Evolutionary conservation across 1,139 yeast species (phyloP), one percentile per base, ranked within the genome.

Genomic region (Protomyces macrosporus): DNA sequence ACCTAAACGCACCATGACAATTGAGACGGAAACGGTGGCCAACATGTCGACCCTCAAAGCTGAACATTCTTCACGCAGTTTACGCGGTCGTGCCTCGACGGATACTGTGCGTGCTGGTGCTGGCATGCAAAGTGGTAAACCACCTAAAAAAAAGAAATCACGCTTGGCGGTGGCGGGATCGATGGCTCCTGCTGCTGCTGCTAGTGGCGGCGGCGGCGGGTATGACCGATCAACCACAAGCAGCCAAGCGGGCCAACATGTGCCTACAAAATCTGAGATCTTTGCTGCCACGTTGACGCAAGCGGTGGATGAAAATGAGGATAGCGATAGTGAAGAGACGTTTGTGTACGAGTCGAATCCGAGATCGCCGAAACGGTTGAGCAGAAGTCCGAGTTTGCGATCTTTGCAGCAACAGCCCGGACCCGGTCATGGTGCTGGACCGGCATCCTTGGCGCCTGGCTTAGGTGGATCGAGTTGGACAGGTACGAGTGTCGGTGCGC

Each of bases 221-320:
- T 14, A 39, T 39, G 53, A 34, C 14, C 53, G 37, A 12, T n/a
- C 14, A 4, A 50, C 10, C 35, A 7, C 53, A 30, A 34, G 37
- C 35, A 32, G 37, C 6, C 45, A 33, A 45, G 60, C 52, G 14
- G 48, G 12, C 3, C 60, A 57, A 23, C 58, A 60, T 33, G 50
- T 45, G 6, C 59, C 65, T 16, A 57, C 96, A 4, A 83, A 90
- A 72, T 93, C 97, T 0, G 98, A 91, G 71, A 85, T 89, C 65
- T 91, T 91, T 75, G 98, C 98, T 10, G 97, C 98, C 0, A 87
- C 87, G 70, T 78, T 91, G 67, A 97, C 97, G 6, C 86, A 90
- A 68, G 98, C 98, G 0, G 96, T 91, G 6, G 96, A 89, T 70
- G 97, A 90, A 70, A 90, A 84, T 34, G 90, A 88, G 66, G 83